Conservation (phyloP, 2,329 filamentous ascomycete species). For the Arthrobotrys megalospora region DNA sequence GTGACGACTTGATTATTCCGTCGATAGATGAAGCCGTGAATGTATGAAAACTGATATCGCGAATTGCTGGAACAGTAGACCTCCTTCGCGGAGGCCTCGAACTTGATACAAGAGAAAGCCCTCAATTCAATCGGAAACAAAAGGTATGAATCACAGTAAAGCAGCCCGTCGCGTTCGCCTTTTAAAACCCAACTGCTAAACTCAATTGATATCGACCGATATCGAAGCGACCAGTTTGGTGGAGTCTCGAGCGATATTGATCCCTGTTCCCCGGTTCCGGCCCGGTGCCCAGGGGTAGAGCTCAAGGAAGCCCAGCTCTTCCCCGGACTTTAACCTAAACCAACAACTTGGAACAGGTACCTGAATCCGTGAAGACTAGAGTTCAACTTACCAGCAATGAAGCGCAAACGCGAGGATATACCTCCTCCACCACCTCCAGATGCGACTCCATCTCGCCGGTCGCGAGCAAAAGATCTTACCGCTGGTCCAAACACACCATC, state of each 20-base stretch:
- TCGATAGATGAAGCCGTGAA: not conserved
- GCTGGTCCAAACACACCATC: constrained; percentile 40
- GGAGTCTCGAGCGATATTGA: constrained; percentile 15
- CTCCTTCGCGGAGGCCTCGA: not conserved
- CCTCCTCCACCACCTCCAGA: constrained; percentile 37
- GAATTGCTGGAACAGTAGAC: not conserved
- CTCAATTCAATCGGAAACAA: constrained; percentile 25
- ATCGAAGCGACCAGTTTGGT: constrained; percentile 38
- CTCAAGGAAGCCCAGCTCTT: not conserved
- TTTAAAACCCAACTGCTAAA: constrained; percentile 11
- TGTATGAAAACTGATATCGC: not conserved
- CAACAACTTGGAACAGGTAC: constrained; percentile 7
- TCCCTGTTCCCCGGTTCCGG: constrained; percentile 48
- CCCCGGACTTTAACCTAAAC: constrained; percentile 23
- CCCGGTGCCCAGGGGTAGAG: constrained; percentile 33
- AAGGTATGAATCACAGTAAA: constrained; percentile 24
- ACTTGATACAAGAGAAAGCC: not conserved
- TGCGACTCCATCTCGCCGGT: constrained; percentile 50
- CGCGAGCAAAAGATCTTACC: constrained; percentile 39
- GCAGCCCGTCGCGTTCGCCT: constrained; percentile 21
- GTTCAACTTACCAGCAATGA: constrained; percentile 39
- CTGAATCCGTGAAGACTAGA: not conserved
- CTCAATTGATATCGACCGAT: constrained; percentile 36
- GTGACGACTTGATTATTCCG: not conserved
- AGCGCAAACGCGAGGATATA: constrained; percentile 57